Evolutionary conservation across 352 stramenopile species (phyloP), one percentile per base, ranked within the genome.

Genomic region (Ophiocytium majus): DNA sequence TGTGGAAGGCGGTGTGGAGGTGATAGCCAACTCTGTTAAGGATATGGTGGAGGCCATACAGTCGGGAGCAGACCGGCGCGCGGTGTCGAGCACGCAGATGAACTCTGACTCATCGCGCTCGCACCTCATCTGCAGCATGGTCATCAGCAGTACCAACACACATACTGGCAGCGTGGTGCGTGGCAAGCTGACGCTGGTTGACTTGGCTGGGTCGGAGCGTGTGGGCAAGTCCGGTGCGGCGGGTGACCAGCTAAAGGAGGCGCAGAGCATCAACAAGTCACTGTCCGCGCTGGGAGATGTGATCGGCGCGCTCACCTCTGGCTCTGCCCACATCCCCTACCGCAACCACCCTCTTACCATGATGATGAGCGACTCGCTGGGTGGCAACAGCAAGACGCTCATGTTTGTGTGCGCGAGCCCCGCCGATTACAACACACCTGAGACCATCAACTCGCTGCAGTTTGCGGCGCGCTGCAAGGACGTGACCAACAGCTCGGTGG

Each of bases 201-300:
- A 97, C 90, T 88, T 97, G n/a, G 94, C 94, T 10, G 91, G 91
- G 32, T 90, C 83, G 0, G 91, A 93, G 84, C 88, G 90, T 36
- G 89, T 89, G 31, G 90, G 91, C n/a, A 92, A 92, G 80, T 91
- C 89, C 28, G 90, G 90, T 0, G 90, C 87, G 10, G 79, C 82
- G 31, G 91, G 91, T 17, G 81, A 91, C 0, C 83, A 90, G 50
- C 83, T 93, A 17, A 98, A 93, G 79, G 91, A 94, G 82, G 91
- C 91, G 23, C 88, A 92, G 84, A 90, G 80, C 71, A 93, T 93
- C 85, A 93, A 93, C 82, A 92, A 92, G 86, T 92, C 90, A 37
- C 86, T 93, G 63, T 92, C 89, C 10, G 91, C 91, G 9, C 82
- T 93, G 10, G 91, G 90, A 32, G 90, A 93, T 85, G 91, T 93